Conservation (phyloP, 768 basidiomycete species). For the Kwoniella dendrophila region DNA sequence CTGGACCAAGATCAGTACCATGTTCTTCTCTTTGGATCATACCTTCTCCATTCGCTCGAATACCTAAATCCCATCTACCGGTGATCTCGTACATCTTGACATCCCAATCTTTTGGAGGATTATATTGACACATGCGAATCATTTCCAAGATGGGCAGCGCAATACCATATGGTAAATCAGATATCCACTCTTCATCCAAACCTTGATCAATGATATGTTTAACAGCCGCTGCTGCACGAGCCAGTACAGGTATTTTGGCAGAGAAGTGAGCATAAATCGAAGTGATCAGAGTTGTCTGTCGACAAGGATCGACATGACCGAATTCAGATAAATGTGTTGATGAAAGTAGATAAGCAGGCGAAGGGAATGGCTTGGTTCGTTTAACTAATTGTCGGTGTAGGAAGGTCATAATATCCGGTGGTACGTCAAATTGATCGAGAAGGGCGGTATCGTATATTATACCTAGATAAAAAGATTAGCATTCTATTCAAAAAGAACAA, state of each 20-base stretch:
- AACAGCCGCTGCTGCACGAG: slow-evolving; percentile 24
- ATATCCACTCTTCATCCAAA: slow-evolving; percentile 37
- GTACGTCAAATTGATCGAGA: slow-evolving; percentile 68
- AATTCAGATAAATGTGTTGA: slow-evolving; percentile 15
- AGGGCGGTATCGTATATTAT: slow-evolving; percentile 18
- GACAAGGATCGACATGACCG: slow-evolving; percentile 23
- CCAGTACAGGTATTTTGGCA: not conserved
- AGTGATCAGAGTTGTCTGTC: slow-evolving; percentile 21
- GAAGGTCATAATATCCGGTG: slow-evolving; percentile 73
- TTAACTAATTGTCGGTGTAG: slow-evolving; percentile 57
- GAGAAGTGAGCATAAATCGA: slow-evolving; percentile 30
- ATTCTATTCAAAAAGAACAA: not conserved
- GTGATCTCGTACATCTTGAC: slow-evolving; percentile 69
- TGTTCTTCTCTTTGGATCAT: slow-evolving; percentile 10
- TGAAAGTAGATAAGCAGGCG: slow-evolving; percentile 10
- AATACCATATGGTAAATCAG: slow-evolving; percentile 43
- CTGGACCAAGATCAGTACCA: not conserved
- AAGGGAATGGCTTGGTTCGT: slow-evolving; percentile 28
- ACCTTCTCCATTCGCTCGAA: slow-evolving; percentile 46
- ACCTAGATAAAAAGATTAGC: slow-evolving; percentile 9
- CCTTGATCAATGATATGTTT: slow-evolving; percentile 35
- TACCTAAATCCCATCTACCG: slow-evolving; percentile 73
- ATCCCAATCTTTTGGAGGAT: slow-evolving; percentile 75
- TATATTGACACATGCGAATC: slow-evolving; percentile 76
- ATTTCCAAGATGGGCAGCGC: slow-evolving; percentile 77